Evolutionary conservation across 164 flowering plant species (phyloP).

Genomic region (Malania oleifera): DNA sequence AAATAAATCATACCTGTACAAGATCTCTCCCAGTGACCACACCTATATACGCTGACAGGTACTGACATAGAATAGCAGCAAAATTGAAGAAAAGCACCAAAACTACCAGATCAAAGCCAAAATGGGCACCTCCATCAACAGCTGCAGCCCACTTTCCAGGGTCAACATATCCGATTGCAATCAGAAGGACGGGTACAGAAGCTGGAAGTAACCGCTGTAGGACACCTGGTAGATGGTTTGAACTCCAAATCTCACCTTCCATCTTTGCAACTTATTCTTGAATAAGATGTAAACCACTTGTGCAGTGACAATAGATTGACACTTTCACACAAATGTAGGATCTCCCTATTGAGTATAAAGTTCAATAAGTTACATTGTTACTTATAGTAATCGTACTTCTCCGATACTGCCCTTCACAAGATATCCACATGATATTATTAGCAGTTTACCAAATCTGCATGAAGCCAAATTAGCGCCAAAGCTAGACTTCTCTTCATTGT

Average conservation of each 20-base stretch:
- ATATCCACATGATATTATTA: neutral
- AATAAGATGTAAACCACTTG: constrained; percentile 6
- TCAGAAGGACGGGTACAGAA: constrained; percentile 54
- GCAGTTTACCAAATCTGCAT: neutral
- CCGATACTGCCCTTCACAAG: neutral
- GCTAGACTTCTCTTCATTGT: neutral
- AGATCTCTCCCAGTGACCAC: constrained; percentile 81
- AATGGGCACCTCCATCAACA: constrained; percentile 86
- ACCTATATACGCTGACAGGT: constrained; percentile 67
- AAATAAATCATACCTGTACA: constrained; percentile 58
- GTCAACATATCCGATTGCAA: constrained; percentile 79
- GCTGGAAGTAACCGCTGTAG: constrained; percentile 47
- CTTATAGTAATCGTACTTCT: neutral
- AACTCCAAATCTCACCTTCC: constrained; percentile 40
- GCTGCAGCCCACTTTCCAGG: constrained; percentile 96
- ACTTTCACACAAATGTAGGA: constrained; percentile 14
- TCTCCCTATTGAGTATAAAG: constrained; percentile 6
- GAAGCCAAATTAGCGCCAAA: neutral
- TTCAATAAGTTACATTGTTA: constrained; percentile 13
- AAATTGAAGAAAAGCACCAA: constrained; percentile 53
- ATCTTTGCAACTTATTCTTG: constrained; percentile 23
- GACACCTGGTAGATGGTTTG: constrained; percentile 24
- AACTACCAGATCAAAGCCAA: constrained; percentile 65
- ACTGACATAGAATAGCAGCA: constrained; percentile 81
- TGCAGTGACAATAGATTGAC: constrained; percentile 9